Conservation (phyloP, 2,329 filamentous ascomycete species). For the Talaromyces pinophilus region DNA sequence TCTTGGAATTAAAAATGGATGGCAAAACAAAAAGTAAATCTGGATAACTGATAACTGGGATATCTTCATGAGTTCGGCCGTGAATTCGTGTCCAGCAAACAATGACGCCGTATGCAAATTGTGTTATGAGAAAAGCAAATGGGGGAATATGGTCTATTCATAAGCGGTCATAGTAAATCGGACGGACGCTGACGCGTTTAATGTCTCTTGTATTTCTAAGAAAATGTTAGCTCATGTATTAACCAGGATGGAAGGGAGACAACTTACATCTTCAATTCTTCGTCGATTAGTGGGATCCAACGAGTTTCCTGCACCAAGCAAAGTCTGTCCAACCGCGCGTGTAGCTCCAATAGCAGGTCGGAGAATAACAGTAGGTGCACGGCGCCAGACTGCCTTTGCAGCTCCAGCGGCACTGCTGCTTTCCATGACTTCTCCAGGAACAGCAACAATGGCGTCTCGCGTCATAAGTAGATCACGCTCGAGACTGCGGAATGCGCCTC, state of each 20-base stretch:
- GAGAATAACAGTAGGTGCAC: slow-evolving; percentile 90
- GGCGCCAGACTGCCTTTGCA: slow-evolving; percentile 72
- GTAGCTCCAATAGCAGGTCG: slow-evolving; percentile 86
- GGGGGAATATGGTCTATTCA: slow-evolving; percentile 8
- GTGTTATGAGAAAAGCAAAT: slow-evolving; percentile 1
- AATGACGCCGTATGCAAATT: slow-evolving; percentile 17
- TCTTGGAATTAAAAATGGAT: not conserved
- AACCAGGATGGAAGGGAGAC: not conserved
- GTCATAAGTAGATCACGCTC: slow-evolving; percentile 85
- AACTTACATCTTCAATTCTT: slow-evolving; percentile 83
- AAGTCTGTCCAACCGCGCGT: slow-evolving; percentile 82
- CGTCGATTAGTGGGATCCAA: slow-evolving; percentile 80
- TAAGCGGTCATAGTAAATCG: not conserved
- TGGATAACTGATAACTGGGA: slow-evolving; percentile 1
- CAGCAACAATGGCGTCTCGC: slow-evolving; percentile 88
- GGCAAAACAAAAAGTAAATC: not conserved
- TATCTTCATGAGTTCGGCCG: not conserved
- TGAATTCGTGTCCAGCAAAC: slow-evolving; percentile 6
- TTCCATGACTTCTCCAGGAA: slow-evolving; percentile 88
- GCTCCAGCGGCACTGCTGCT: slow-evolving; percentile 78
- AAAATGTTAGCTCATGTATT: not conserved
- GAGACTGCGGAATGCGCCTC: slow-evolving; percentile 78
- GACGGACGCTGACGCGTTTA: slow-evolving; percentile 24
- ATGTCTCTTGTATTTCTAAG: slow-evolving; percentile 49
- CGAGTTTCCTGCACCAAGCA: slow-evolving; percentile 89